Evolutionary conservation across 176 grass and related monocot genomes (phyloP).

Genomic region (Oryza nivara): DNA sequence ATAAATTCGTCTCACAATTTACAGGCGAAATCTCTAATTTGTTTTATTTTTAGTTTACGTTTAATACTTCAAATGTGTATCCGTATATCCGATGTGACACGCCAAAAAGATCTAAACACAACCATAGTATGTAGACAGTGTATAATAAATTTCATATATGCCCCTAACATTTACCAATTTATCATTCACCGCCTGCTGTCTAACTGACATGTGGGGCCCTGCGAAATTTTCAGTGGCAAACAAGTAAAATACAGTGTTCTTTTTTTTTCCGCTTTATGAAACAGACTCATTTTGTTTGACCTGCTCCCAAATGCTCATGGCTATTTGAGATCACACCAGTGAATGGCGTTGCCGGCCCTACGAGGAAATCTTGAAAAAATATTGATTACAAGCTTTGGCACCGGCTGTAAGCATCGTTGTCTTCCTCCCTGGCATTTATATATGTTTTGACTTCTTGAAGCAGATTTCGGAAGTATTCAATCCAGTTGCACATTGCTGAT

Average conservation of each 20-base stretch:
- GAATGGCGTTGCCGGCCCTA: background rate
- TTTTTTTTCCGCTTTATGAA: background rate
- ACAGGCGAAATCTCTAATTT: too few species aligned
- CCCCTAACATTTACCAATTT: background rate
- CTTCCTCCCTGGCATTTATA: slow-evolving; percentile 21
- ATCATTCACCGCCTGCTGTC: background rate
- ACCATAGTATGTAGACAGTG: too few species aligned
- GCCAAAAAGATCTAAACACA: too few species aligned
- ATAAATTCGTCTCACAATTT: too few species aligned
- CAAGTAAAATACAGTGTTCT: background rate
- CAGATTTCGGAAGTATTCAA: background rate
- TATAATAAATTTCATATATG: too few species aligned
- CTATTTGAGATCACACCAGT: background rate
- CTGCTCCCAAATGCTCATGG: background rate
- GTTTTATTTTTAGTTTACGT: too few species aligned
- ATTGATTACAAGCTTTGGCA: background rate
- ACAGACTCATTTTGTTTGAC: background rate
- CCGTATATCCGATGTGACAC: too few species aligned
- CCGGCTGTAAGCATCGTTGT: background rate
- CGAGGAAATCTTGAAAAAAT: background rate
- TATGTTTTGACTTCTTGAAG: slow-evolving; percentile 24
- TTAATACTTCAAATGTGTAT: too few species aligned
- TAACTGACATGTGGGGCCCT: background rate
- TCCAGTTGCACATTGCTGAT: background rate
- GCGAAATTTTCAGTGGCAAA: background rate